Percentiles rank a stretch among this genome's conserved stretches.
Evolutionary conservation across 1,284 basidiomycete species (phyloP).

Genomic region (Xerocomus alliaceus): DNA sequence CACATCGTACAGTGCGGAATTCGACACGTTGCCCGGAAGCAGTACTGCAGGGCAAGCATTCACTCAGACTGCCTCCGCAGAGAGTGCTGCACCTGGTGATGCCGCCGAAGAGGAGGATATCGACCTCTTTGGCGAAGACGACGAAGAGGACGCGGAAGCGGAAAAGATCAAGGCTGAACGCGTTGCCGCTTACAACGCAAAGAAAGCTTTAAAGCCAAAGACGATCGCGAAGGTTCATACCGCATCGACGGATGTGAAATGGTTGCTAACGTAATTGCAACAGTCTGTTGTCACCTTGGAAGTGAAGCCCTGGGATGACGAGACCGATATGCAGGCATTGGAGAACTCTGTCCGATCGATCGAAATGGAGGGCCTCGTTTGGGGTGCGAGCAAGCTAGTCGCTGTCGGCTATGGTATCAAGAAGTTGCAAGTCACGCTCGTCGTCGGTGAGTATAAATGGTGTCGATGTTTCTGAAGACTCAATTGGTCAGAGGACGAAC

Average conservation of each 20-base stretch:
- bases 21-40: conserved; percentile 81
- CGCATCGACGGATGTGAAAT: background rate
- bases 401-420: conserved; percentile 93
- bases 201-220: conserved; percentile 94
- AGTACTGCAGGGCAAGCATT: conserved; percentile 84
- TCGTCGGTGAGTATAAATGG: conserved; percentile 75
- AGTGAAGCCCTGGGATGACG: conserved; percentile 99
- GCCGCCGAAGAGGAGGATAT: conserved; percentile 86
- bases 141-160: conserved; percentile 91
- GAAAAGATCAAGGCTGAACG: conserved; percentile 96
- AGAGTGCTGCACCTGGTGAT: conserved; percentile 53
- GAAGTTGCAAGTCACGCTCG: conserved; percentile 93
- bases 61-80: conserved; percentile 54
- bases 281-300: conserved; percentile 95
- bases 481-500: conserved; percentile 79
- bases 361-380: conserved; percentile 91
- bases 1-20: conserved; percentile 83
- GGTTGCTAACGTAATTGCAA: conserved; percentile 17
- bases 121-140: conserved; percentile 92
- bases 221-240: conserved; percentile 82
- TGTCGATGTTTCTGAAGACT: background rate
- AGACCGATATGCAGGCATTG: conserved; percentile 93
- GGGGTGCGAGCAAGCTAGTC: conserved; percentile 92
- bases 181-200: conserved; percentile 91
- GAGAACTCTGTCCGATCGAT: conserved; percentile 88